Evolutionary conservation across 1,139 yeast species (phyloP), one percentile per base, ranked within the genome.

Genomic region (Geotrichum klebahnii): DNA sequence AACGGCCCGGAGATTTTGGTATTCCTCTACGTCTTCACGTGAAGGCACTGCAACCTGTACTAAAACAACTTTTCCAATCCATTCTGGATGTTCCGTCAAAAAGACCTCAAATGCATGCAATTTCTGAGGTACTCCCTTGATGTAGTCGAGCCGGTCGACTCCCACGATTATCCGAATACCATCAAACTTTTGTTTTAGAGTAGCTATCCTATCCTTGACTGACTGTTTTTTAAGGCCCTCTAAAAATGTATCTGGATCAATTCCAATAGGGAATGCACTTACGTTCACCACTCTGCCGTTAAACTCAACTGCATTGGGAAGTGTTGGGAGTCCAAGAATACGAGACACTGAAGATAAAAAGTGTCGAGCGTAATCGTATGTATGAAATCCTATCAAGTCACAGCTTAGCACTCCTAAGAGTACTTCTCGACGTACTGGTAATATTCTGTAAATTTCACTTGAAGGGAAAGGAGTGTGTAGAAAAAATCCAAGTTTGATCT

Each of bases 311-410:
- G 97, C 96, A 59, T 90, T 92, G 4, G 98, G 98, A 53, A 87
- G 74, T 0, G 97, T 89, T 43, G 82, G 83, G 14, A 89, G 82
- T 55, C 85, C 78, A 48, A 94, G 77, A 29, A 92, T 85, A 54
- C 96, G 76, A 53, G 90, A 82, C n/a, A 92, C 96, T 0, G 96
- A 82, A 19, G 95, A 84, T 52, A 94, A 70, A 69, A 94, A 94
- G 71, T 94, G 99, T 61, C 99, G 79, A n/a, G 96, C 98, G 63
- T 94, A 94, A 68, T 94, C 99, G 68, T 94, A 94, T n/a, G 98
- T 94, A 68, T 94, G 99, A 76, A 94, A 94, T 0, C 99, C 99
- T 62, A 94, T 82, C 61, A 94, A 76, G 66, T 94, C 96, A 70
- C 97, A 92, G 61, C 94, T 84, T 64, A 94, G 73, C 1, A 94